Conservation (phyloP, 1,284 basidiomycete genomes). For the Pascua guehoae region DNA sequence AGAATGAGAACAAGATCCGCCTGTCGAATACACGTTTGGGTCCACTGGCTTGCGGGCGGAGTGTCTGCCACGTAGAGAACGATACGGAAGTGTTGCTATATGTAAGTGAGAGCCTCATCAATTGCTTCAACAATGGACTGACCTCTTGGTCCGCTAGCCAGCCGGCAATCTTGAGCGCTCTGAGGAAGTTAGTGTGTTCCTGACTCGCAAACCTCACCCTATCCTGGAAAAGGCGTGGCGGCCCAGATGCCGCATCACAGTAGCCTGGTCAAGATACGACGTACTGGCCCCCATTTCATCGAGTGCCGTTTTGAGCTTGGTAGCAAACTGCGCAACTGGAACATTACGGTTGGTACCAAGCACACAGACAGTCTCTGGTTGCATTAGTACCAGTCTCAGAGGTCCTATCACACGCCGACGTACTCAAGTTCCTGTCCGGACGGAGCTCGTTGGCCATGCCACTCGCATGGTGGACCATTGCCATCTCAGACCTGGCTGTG, state of each 20-base stretch:
- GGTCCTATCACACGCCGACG: no score
- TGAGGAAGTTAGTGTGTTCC: conserved; percentile 1
- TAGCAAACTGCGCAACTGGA: conserved; percentile 80
- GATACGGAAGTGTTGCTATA: conserved; percentile 71
- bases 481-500: conserved; percentile 64
- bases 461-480: conserved; percentile 7
- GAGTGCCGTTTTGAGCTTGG: conserved; percentile 78
- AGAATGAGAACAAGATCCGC: conserved; percentile 96
- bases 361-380: conserved; percentile 46
- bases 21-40: conserved; percentile 93
- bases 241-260: conserved; percentile 82
- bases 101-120: not conserved
- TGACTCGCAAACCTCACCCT: conserved; percentile 48
- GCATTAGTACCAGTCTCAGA: not conserved
- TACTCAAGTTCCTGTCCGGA: conserved; percentile 86
- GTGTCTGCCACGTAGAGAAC: conserved; percentile 94
- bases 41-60: conserved; percentile 87
- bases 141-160: conserved; percentile 90
- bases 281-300: conserved; percentile 85
- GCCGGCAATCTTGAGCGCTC: conserved; percentile 85
- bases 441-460: conserved; percentile 54
- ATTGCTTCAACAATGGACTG: not conserved
- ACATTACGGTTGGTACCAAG: conserved; percentile 64
- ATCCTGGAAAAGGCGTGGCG: conserved; percentile 89
- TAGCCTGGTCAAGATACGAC: conserved; percentile 84